Conservation (phyloP, 345 rosid species). For the Citrus unshiu region DNA sequence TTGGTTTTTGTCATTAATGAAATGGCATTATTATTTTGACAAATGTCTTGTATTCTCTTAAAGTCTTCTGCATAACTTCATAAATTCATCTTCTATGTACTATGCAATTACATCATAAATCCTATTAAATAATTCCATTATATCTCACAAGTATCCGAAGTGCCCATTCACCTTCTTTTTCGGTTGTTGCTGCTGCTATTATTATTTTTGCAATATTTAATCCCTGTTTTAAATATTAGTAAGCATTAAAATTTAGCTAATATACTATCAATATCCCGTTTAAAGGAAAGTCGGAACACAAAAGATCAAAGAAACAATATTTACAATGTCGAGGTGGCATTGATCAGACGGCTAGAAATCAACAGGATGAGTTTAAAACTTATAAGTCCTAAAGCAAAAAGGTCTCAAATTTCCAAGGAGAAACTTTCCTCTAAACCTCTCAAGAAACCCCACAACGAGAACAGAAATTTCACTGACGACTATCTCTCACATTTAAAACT, state of each 20-base stretch:
- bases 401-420: background rate
- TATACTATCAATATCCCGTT: background rate
- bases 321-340: background rate
- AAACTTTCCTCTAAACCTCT: background rate
- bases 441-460: background rate
- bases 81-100: background rate
- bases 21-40: background rate
- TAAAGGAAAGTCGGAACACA: no score
- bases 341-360: background rate
- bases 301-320: background rate
- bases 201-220: background rate
- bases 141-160: background rate
- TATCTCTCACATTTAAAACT: background rate
- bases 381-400: background rate
- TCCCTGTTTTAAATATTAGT: background rate
- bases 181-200: background rate
- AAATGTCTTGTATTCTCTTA: background rate
- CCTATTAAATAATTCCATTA: background rate
- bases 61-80: background rate
- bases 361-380: background rate
- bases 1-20: background rate
- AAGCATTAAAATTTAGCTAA: background rate
- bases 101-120: no score
- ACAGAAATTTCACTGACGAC: background rate
- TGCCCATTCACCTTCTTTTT: background rate